phyloP scores from a whole-genome alignment of 495 filamentous ascomycete species.

The Penicillium longicatenatum region DNA sequence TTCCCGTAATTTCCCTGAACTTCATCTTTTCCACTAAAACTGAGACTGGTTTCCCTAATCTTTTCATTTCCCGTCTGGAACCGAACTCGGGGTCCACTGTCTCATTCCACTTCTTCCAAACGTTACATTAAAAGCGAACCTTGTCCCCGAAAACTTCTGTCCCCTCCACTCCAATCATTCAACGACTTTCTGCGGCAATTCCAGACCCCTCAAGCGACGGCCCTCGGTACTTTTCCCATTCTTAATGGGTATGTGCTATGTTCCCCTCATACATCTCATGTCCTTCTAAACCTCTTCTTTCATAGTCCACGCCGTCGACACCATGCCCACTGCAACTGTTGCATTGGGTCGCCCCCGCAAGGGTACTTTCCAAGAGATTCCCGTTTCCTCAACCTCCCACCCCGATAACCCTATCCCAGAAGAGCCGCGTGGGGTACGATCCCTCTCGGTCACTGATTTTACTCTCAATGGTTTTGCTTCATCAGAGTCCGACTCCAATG shows the following conservation, averaged over 20 bases:
- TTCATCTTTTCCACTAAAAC: neutral
- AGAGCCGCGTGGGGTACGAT: slow-evolving; percentile 49
- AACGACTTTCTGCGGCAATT: neutral
- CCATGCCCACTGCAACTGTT: slow-evolving; percentile 32
- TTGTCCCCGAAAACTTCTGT: neutral
- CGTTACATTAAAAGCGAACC: neutral
- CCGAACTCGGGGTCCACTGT: slow-evolving; percentile 18
- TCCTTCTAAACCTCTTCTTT: neutral
- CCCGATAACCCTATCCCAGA: slow-evolving; percentile 59
- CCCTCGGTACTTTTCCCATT: slow-evolving; percentile 9
- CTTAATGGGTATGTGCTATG: slow-evolving; percentile 18
- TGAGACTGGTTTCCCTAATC: neutral
- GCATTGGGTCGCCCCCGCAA: slow-evolving; percentile 30
- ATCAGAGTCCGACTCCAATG: slow-evolving; percentile 39
- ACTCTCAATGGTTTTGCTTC: slow-evolving; percentile 44
- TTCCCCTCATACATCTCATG: neutral
- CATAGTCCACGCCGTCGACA: slow-evolving; percentile 40
- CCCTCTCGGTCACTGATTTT: slow-evolving; percentile 42
- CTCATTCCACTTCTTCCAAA: slow-evolving; percentile 29
- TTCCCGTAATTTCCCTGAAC: slow-evolving; percentile 20
- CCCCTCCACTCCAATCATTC: neutral
- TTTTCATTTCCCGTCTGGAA: slow-evolving; percentile 20
- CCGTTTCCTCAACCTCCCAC: slow-evolving; percentile 53
- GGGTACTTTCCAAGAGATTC: slow-evolving; percentile 37
- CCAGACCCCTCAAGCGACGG: neutral